These are phyloP conservation scores for Eimeria sp. DNA, from an alignment of 169 alveolate species.

Conservation along the genomic window DNA sequence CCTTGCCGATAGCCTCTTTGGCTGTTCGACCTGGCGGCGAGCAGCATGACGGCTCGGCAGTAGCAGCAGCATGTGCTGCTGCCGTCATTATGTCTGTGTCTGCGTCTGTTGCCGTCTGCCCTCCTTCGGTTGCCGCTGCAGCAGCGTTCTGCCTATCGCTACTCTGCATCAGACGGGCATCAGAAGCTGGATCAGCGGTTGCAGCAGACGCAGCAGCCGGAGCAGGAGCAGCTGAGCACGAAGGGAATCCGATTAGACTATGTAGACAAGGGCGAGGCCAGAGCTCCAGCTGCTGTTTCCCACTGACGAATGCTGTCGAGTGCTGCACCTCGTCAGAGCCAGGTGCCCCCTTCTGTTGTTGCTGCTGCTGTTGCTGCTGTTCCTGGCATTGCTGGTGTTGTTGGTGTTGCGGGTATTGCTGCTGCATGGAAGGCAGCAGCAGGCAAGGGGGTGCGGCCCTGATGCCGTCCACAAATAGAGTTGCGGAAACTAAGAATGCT, in stretches of 20 bases:
- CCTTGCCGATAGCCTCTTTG: not conserved
- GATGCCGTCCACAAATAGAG: conserved; percentile 26
- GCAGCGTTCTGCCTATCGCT: not conserved
- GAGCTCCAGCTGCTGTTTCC: not conserved
- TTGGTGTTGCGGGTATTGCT: not conserved
- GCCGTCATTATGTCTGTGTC: not conserved
- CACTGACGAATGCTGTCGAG: not conserved
- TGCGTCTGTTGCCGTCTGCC: not conserved
- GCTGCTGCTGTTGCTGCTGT: conserved; percentile 21
- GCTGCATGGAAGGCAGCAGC: conserved; percentile 27
- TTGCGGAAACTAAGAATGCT: not conserved
- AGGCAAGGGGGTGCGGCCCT: conserved; percentile 27
- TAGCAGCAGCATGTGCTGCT: not conserved
- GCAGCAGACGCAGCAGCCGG: not conserved
- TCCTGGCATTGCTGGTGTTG: no score
- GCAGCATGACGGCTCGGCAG: not conserved
- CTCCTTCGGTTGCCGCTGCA: not conserved
- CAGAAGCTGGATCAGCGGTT: not conserved
- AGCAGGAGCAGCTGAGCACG: conserved; percentile 4
- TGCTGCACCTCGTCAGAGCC: not conserved
- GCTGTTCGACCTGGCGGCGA: not conserved
- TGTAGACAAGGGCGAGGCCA: conserved; percentile 45
- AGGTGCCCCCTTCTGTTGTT: not conserved
- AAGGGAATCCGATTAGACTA: not conserved
- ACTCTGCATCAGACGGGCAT: not conserved